Percentiles rank a stretch among this genome's conserved stretches.
Conservation (phyloP, 345 rosid genomes). For the Fremontodendron californicum region DNA sequence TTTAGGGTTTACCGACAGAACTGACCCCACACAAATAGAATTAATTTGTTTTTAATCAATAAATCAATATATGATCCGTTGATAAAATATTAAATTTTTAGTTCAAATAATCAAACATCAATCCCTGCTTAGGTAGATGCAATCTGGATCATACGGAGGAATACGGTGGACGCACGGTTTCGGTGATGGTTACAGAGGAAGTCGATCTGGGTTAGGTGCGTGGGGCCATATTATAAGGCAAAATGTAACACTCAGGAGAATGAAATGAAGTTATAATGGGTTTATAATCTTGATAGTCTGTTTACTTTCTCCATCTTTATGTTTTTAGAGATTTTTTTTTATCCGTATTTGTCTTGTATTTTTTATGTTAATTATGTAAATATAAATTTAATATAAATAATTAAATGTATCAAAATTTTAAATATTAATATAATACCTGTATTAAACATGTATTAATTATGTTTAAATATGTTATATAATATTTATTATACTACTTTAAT, state of each 20-base stretch:
- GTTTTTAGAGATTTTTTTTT: not conserved
- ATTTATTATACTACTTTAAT: too few species aligned
- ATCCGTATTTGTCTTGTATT: not conserved
- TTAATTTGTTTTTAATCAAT: not conserved
- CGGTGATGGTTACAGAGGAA: not conserved
- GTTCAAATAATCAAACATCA: not conserved
- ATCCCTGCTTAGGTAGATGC: not conserved
- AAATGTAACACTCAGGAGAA: slow-evolving; percentile 8
- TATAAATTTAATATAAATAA: too few species aligned
- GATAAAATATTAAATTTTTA: not conserved
- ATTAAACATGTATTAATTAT: too few species aligned
- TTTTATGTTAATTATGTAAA: not conserved
- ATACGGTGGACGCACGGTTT: not conserved
- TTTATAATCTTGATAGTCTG: not conserved
- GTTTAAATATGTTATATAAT: too few species aligned
- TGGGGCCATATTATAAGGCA: slow-evolving; percentile 2
- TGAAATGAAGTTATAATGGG: not conserved
- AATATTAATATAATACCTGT: too few species aligned
- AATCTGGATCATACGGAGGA: not conserved
- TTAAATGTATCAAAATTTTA: too few species aligned
- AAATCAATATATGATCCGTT: not conserved
- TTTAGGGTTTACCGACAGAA: slow-evolving; percentile 11
- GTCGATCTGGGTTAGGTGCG: slow-evolving; percentile 1
- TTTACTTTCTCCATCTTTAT: not conserved
- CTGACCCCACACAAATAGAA: not conserved